Evolutionary conservation across 1,284 basidiomycete species (phyloP), one percentile per base, ranked within the genome.

Genomic region (Cutaneotrichosporon cavernicola): DNA sequence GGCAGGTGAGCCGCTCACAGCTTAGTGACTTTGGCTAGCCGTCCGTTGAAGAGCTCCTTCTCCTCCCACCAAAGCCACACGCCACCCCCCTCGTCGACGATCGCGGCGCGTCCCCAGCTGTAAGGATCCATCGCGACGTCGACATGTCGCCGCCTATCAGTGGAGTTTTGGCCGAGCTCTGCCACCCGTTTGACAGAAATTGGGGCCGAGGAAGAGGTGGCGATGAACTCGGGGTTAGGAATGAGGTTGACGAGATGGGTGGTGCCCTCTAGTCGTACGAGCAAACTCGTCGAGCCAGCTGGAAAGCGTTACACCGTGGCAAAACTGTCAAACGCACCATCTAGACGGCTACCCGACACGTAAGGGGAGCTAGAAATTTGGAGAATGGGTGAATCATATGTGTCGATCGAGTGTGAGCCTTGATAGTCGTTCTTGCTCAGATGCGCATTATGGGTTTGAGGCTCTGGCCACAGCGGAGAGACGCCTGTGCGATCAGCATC

Each of bases 51-150:
- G 21, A 38, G 56, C 18, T 63, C 65, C 50, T 69, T 73, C 38
- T 69, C 69, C 61, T 75, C 71, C 51, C 60, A 65, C 76, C 76
- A 78, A 9, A 74, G 40, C 76, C 75, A 78, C 2, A 79, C 69
- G 1, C 69, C 76, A 0, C 77, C 77, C 1, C 63, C 55, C 46
- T 76, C 75, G 63, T 79, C 77, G 0, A 76, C 74, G 11, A 79
- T 47, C 14, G 72, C 58, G 4, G 66, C 65, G 49, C 70, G 64
- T 0, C 71, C 65, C 72, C 72, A 75, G 1, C 22, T 36, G 0
- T 4, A 26, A 0, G 73, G 67, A 63, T 78, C 73, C 5, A 78
- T 34, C 2, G 70, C 72, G 2, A 72, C 57, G 60, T 79, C 76
- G 2, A 76, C 67, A 60, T 74, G 72, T 22, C 66, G 56, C 14